These are phyloP conservation scores for Pholiota microspora DNA, from an alignment of 768 basidiomycete species.

Conservation along the genomic window DNA sequence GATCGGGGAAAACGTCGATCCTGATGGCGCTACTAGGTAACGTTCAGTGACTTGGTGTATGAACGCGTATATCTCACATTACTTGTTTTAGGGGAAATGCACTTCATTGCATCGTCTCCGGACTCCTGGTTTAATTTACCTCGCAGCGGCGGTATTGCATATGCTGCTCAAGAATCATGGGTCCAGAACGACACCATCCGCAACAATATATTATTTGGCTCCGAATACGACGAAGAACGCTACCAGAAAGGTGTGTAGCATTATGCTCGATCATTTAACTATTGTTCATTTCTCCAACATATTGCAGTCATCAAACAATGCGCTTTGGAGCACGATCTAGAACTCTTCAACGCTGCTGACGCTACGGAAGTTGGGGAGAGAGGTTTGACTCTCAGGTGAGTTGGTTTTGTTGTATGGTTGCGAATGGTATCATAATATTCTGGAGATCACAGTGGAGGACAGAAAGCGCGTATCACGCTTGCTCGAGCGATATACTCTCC, in stretches of 20 bases:
- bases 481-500: constrained; percentile 5
- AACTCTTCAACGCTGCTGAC: constrained; percentile 61
- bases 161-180: constrained; percentile 82
- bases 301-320: constrained; percentile 57
- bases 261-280: background rate
- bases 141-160: constrained; percentile 62
- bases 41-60: too few species aligned
- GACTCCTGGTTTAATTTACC: constrained; percentile 68
- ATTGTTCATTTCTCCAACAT: background rate
- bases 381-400: constrained; percentile 46
- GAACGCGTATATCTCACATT: constrained; percentile 25
- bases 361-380: constrained; percentile 67
- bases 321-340: constrained; percentile 68
- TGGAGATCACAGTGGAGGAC: background rate
- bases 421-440: background rate
- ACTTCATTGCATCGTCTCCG: constrained; percentile 47
- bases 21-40: constrained; percentile 21
- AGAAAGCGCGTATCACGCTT: constrained; percentile 5
- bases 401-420: background rate
- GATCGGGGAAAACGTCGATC: constrained; percentile 47
- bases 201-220: constrained; percentile 80
- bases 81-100: constrained; percentile 65
- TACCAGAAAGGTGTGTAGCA: constrained; percentile 48
- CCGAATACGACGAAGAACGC: constrained; percentile 69
- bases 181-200: constrained; percentile 73